phyloP scores from a whole-genome alignment of 2,329 filamentous ascomycete species.

The Colletotrichum gigasporum region DNA sequence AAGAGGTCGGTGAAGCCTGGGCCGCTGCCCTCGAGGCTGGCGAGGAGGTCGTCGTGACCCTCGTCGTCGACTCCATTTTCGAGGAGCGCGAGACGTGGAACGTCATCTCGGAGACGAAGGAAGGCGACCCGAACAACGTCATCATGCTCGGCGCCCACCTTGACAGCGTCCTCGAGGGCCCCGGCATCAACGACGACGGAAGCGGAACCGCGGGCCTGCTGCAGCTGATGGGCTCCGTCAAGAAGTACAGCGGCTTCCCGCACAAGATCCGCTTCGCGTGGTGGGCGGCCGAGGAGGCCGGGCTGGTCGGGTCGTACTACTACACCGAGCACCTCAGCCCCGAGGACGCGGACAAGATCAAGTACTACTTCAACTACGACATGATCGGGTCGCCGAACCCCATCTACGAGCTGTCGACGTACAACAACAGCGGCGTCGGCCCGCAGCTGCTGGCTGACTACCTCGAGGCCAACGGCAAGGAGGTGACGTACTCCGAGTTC shows the following conservation, averaged over 20 bases:
- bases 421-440: slow-evolving; percentile 48
- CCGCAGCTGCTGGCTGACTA: slow-evolving; percentile 46
- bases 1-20: slow-evolving; percentile 48
- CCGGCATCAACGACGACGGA: slow-evolving; percentile 53
- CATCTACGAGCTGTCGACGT: slow-evolving; percentile 44
- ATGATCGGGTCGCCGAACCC: slow-evolving; percentile 65
- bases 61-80: slow-evolving; percentile 47
- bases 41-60: slow-evolving; percentile 43
- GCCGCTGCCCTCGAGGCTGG: slow-evolving; percentile 41
- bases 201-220: slow-evolving; percentile 48
- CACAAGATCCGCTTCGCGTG: slow-evolving; percentile 54
- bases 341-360: slow-evolving; percentile 61
- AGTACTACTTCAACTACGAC: slow-evolving; percentile 76
- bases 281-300: slow-evolving; percentile 54
- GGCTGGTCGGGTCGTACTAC: slow-evolving; percentile 51
- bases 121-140: slow-evolving; percentile 51
- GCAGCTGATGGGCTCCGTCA: slow-evolving; percentile 46
- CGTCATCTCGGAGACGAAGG: slow-evolving; percentile 52
- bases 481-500: slow-evolving; percentile 44
- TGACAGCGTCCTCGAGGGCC: slow-evolving; percentile 49
- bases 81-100: slow-evolving; percentile 50
- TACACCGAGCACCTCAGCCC: slow-evolving; percentile 48
- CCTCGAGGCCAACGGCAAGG: slow-evolving; percentile 43
- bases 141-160: slow-evolving; percentile 53
- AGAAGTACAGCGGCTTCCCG: slow-evolving; percentile 46